Percentiles rank a stretch among this genome's conserved stretches.
These are phyloP conservation scores for Pisolithus orientalis DNA, from an alignment of 768 basidiomycete species.

Conservation along the genomic window DNA sequence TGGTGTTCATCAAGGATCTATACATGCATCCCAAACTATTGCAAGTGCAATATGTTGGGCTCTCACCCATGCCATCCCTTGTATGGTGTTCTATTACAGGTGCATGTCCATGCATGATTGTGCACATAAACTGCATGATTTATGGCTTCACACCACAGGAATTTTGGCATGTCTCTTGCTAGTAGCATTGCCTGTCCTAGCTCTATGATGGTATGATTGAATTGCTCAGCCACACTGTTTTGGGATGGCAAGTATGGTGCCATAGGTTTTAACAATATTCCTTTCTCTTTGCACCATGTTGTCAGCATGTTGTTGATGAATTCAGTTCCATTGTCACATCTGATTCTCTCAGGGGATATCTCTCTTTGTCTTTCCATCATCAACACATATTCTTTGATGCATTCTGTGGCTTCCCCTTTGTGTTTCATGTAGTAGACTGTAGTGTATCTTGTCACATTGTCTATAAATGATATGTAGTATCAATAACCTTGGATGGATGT, in stretches of 20 bases:
- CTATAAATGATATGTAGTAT: not conserved
- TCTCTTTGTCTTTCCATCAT: not conserved
- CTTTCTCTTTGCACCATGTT: not conserved
- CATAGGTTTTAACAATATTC: not conserved
- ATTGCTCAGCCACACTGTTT: not conserved
- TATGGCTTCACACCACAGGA: not conserved
- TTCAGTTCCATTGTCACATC: not conserved
- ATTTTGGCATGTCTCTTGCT: not conserved
- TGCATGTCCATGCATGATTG: not conserved
- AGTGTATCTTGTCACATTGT: not conserved
- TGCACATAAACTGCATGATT: not conserved
- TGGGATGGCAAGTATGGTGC: not conserved
- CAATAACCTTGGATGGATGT: not conserved
- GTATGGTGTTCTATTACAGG: not conserved
- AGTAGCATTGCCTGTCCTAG: not conserved
- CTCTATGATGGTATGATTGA: not conserved
- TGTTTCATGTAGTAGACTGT: not conserved
- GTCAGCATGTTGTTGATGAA: not conserved
- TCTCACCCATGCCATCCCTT: too few relatives aligned
- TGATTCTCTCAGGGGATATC: not conserved
- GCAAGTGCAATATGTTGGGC: too few relatives aligned
- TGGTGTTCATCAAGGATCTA: too few relatives aligned
- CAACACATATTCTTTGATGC: not conserved
- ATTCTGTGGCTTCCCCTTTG: not conserved
- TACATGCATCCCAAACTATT: too few relatives aligned